phyloP scores from a whole-genome alignment of 768 basidiomycete genomes.

The Cyclocybe cylindracea region DNA sequence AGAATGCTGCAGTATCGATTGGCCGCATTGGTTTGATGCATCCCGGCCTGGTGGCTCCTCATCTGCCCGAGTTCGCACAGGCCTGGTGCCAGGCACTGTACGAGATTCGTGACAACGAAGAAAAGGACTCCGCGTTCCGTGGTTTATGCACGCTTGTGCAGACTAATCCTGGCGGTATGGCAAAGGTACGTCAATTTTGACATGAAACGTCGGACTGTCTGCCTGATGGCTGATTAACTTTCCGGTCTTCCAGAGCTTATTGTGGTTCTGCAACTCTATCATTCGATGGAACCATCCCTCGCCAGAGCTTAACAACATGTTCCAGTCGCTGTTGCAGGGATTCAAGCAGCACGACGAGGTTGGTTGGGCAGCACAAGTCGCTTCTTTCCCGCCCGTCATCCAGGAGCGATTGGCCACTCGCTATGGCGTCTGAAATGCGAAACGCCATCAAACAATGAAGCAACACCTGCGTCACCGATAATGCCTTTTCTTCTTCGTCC shows the following conservation, averaged over 20 bases:
- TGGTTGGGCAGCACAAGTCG: slow-evolving; percentile 84
- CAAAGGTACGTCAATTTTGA: slow-evolving; percentile 63
- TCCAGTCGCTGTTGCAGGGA: slow-evolving; percentile 83
- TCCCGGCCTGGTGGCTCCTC: slow-evolving; percentile 84
- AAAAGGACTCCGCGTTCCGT: slow-evolving; percentile 98
- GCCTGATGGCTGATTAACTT: neutral
- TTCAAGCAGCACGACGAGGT: slow-evolving; percentile 88
- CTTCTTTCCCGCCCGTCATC: slow-evolving; percentile 84
- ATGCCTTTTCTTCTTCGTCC: slow-evolving; percentile 7
- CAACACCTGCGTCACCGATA: neutral
- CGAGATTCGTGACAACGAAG: slow-evolving; percentile 98
- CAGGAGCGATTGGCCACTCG: slow-evolving; percentile 84
- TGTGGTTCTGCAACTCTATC: slow-evolving; percentile 99
- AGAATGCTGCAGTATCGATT: slow-evolving; percentile 98
- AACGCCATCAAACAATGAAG: neutral
- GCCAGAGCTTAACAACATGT: slow-evolving; percentile 90
- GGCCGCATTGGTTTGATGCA: slow-evolving; percentile 95
- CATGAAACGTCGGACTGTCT: neutral
- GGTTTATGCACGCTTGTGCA: slow-evolving; percentile 96
- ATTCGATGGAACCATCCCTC: slow-evolving; percentile 95
- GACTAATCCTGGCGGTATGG: slow-evolving; percentile 90
- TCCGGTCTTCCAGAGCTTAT: slow-evolving; percentile 61
- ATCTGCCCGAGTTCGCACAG: slow-evolving; percentile 87
- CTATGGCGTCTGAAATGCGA: slow-evolving; percentile 70
- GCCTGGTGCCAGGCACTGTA: slow-evolving; percentile 97